phyloP scores from a whole-genome alignment of 2,329 filamentous ascomycete genomes.

The Penicillium sp. region DNA sequence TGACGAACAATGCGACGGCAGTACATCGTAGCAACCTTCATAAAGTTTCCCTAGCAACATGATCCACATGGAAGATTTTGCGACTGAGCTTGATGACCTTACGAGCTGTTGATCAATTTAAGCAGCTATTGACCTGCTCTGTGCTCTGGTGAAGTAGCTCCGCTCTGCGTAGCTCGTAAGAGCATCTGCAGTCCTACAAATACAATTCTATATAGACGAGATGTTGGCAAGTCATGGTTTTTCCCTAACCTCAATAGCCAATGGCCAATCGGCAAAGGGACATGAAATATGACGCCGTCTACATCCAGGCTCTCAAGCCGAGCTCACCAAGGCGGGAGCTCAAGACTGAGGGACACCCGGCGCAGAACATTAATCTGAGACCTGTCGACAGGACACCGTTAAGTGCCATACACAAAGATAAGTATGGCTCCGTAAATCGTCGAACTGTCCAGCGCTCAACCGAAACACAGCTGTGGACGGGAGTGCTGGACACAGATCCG shows the following conservation, averaged over 20 bases:
- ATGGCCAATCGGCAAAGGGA: constrained; percentile 86
- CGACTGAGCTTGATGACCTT: too few species aligned
- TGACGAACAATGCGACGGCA: constrained; percentile 9
- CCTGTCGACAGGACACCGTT: constrained; percentile 90
- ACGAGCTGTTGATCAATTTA: constrained; percentile 3
- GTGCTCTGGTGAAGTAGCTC: too few species aligned
- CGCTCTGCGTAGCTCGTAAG: background rate
- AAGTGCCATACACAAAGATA: constrained; percentile 64
- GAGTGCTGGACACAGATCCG: constrained; percentile 88
- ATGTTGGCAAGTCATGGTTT: constrained; percentile 83
- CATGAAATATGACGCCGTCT: constrained; percentile 83
- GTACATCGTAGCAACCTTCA: background rate
- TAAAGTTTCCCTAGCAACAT: background rate
- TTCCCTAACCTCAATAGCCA: constrained; percentile 85
- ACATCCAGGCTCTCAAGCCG: constrained; percentile 58
- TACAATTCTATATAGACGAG: constrained; percentile 15
- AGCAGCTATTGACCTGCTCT: too few species aligned
- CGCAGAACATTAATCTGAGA: constrained; percentile 74
- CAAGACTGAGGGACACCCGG: constrained; percentile 60
- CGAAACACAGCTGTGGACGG: constrained; percentile 66
- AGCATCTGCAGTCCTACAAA: background rate
- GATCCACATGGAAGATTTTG: background rate
- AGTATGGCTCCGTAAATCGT: constrained; percentile 80
- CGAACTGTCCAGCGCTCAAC: constrained; percentile 87
- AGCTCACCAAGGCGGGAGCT: constrained; percentile 72